phyloP scores from a whole-genome alignment of 805 yeast species.

The Yarrowia bubula region DNA sequence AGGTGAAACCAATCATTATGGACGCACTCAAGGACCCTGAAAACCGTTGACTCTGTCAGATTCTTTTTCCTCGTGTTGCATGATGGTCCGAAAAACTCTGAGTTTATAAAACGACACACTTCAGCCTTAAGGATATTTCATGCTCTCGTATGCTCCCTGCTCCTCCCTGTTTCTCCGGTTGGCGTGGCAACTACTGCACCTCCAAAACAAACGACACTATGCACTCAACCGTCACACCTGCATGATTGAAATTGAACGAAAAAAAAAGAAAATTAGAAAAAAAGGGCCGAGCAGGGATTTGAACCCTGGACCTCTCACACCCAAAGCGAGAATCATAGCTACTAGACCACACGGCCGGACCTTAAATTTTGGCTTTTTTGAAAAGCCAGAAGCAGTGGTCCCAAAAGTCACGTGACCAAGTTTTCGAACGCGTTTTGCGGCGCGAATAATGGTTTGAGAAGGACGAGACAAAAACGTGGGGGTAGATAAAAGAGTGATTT shows the following conservation, averaged over 20 bases:
- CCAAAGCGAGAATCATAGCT: conserved; percentile 38
- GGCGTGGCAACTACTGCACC: background rate
- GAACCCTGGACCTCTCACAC: conserved; percentile 38
- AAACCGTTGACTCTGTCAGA: too few species aligned
- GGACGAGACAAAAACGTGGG: background rate
- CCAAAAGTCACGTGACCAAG: background rate
- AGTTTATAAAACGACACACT: background rate
- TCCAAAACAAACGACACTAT: background rate
- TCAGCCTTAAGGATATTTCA: background rate
- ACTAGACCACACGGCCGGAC: conserved; percentile 36
- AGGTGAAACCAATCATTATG: too few species aligned
- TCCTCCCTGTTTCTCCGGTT: background rate
- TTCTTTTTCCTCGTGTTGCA: conserved; percentile 7
- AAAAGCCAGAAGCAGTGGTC: background rate
- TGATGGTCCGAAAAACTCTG: background rate
- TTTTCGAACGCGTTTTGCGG: background rate
- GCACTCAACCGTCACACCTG: background rate
- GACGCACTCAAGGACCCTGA: too few species aligned
- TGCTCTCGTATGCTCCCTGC: background rate
- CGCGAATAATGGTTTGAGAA: background rate
- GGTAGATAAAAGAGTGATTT: background rate
- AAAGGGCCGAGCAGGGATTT: conserved; percentile 37
- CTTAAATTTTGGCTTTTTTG: background rate
- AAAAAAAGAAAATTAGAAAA: conserved; percentile 22
- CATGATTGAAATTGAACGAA: background rate